A percentile compares a stretch with the other conserved stretches of the same genome.
Conservation (phyloP, 208 protist genomes). For the Trypanosoma platydactyli region DNA sequence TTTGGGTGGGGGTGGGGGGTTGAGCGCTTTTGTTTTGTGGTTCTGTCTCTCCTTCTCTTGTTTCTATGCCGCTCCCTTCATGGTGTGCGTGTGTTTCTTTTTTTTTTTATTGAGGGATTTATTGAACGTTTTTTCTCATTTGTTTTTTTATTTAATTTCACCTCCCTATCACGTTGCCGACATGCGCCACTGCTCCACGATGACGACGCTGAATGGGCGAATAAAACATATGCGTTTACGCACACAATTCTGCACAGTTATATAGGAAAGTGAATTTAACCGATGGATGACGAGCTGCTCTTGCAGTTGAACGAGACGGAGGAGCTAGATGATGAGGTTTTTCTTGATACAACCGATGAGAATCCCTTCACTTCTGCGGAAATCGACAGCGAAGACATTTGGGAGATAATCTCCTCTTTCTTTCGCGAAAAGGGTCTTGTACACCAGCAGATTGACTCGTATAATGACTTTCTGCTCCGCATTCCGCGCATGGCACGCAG, state of each 20-base stretch:
- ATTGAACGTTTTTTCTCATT: background rate
- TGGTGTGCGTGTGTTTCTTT: conserved; percentile 7
- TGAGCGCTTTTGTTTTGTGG: no score
- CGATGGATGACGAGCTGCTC: conserved; percentile 76
- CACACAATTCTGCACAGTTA: no score
- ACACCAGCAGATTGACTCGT: conserved; percentile 99
- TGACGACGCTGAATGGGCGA: no score
- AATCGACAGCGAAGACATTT: conserved; percentile 94
- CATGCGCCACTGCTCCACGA: no score
- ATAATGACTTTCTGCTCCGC: conserved; percentile 96
- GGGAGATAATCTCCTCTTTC: conserved; percentile 97
- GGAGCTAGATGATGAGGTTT: conserved; percentile 34
- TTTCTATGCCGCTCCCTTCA: no score
- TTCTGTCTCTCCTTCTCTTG: no score
- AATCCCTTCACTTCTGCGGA: conserved; percentile 37
- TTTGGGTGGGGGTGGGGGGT: no score
- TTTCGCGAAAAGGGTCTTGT: conserved; percentile 98
- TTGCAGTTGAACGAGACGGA: conserved; percentile 73
- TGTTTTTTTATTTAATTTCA: conserved; percentile 8
- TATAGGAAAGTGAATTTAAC: background rate
- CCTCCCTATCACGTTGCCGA: background rate
- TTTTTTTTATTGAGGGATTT: background rate
- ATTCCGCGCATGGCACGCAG: conserved; percentile 80
- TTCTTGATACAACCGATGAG: conserved; percentile 2
- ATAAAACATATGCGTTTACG: no score